These are phyloP conservation scores for Geotrichum siamense DNA, from an alignment of 1,139 yeast species.

Conservation along the genomic window DNA sequence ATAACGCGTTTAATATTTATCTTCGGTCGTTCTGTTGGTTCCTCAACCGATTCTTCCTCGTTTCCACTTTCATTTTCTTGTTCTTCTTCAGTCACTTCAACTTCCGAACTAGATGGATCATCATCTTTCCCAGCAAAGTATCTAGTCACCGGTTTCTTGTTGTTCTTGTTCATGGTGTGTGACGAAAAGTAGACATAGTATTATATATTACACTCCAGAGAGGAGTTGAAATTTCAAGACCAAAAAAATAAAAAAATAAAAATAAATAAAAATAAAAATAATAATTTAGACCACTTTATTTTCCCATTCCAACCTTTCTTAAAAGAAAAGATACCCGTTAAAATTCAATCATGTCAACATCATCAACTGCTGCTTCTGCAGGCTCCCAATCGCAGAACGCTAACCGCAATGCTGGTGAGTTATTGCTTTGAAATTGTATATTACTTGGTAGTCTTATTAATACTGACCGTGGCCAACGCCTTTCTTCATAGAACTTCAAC, in stretches of 20 bases:
- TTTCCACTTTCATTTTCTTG: conserved; percentile 24
- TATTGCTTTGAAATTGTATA: background rate
- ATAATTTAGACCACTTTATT: no score
- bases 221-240: no score
- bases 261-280: no score
- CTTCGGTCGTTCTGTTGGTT: conserved; percentile 15
- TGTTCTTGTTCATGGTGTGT: no score
- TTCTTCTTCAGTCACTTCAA: conserved; percentile 25
- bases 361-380: conserved; percentile 2
- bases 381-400: conserved; percentile 3
- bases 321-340: background rate
- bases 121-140: conserved; percentile 26
- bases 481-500: conserved; percentile 37
- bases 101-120: conserved; percentile 14
- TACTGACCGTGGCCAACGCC: no score
- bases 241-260: no score
- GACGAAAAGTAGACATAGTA: no score
- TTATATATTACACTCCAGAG: no score
- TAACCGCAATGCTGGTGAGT: conserved; percentile 18
- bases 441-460: background rate
- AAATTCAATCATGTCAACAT: background rate
- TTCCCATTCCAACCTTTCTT: no score
- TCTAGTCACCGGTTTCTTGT: conserved; percentile 19
- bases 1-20: conserved; percentile 2
- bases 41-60: conserved; percentile 18